Evolutionary conservation across 2,329 filamentous ascomycete species (phyloP), one percentile per base, ranked within the genome.

Genomic region (Davidsoniella eucalypti): DNA sequence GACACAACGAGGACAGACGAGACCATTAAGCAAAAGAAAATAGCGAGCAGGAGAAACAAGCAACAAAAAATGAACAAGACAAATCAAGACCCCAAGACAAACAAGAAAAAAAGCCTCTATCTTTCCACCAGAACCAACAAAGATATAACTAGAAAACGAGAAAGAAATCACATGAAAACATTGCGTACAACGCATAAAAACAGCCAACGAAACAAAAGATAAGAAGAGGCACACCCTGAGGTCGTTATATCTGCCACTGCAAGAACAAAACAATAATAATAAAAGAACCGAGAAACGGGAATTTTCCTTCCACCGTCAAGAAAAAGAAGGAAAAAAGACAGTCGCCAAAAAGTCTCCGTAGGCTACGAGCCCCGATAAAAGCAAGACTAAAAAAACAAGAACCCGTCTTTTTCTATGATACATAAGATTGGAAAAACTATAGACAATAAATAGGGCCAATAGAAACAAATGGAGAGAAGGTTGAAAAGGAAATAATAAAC

Each of bases 381-480:
- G 10, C 43, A 16, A n/a, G 9, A 9, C 17, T 17, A 18, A 4
- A 21, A 21, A 17, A 21, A 21, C 21, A 21, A 43, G 12, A 43
- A 40, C 14, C 46, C 18, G 29, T 18, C 36, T 21, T 23, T 36
- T 40, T 48, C 46, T 48, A 48, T 48, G 46, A 48, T 48, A 48
- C 37, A 48, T 16, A 48, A 29, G 46, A 29, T n/a, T 25, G 14
- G 25, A 18, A 18, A 21, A 21, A 14, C 12, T 25, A 14, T 25
- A 4, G 17, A 12, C 41, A 21, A 7, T 43, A 25, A 21, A 21
- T 12, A 18, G 10, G 8, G 39, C 16, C 43, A 39, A 49, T 21
- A 49, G 38, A 29, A 25, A 43, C 12, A n/a, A 43, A 49, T 21
- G 21, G 21, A 4, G 21, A 10, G 17, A 18, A 26, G 16, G 8